Evolutionary conservation across 140 eudicot genomes (phyloP).

Genomic region (Bidens hawaiensis): DNA sequence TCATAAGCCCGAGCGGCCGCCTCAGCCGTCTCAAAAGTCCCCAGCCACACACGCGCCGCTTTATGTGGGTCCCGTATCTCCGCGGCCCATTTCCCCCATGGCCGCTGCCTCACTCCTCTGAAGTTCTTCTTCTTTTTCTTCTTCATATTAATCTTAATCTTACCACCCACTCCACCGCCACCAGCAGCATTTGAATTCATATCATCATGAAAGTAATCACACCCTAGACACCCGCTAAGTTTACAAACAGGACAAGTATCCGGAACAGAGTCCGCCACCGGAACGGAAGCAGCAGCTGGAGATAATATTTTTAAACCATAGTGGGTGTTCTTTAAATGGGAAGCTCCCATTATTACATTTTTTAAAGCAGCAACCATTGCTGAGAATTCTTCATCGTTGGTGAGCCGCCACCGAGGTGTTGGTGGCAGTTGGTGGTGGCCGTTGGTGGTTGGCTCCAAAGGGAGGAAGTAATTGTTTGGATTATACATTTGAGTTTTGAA

Average conservation of each 20-base stretch:
- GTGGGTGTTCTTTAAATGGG: background rate
- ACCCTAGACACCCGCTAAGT: constrained; percentile 58
- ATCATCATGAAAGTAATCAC: constrained; percentile 36
- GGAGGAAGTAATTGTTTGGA: too few species aligned
- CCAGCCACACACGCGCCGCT: constrained; percentile 82
- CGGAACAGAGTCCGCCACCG: constrained; percentile 1
- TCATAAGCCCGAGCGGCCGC: constrained; percentile 85
- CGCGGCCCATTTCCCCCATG: constrained; percentile 93
- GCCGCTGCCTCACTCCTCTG: constrained; percentile 83
- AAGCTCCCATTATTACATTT: constrained; percentile 47
- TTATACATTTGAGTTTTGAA: too few species aligned
- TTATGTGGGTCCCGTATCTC: constrained; percentile 71
- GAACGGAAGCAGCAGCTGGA: too few species aligned
- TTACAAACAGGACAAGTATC: constrained; percentile 48
- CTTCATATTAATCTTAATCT: too few species aligned
- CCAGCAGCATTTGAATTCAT: constrained; percentile 1
- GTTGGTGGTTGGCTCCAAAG: too few species aligned
- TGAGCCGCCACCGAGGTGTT: constrained; percentile 3
- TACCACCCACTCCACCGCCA: constrained; percentile 16
- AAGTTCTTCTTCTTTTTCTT: constrained; percentile 76
- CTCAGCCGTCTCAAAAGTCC: constrained; percentile 77
- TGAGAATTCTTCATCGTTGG: constrained; percentile 9
- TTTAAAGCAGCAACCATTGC: constrained; percentile 53
- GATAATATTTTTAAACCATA: background rate
- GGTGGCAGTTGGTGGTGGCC: constrained; percentile 9